Evolutionary conservation across 1,284 basidiomycete genomes (phyloP).

Genomic region (Malassezia brasiliensis): DNA sequence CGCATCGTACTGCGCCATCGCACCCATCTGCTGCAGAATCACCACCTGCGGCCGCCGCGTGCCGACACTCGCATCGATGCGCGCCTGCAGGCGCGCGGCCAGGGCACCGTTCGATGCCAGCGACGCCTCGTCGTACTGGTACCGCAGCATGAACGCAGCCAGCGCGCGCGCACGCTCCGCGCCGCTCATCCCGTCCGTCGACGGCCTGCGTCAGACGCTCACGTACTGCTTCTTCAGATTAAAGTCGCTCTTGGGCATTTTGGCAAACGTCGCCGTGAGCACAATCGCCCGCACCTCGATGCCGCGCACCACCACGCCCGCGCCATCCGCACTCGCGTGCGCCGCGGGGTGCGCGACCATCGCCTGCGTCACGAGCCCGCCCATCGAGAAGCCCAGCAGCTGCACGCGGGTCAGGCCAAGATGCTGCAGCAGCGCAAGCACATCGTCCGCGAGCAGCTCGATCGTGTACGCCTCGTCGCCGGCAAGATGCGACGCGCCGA

Average conservation of each 20-base stretch:
- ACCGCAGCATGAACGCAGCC: conserved; percentile 23
- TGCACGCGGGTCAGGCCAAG: conserved; percentile 24
- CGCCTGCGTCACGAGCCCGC: conserved; percentile 37
- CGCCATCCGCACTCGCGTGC: neutral
- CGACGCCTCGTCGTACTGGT: conserved; percentile 33
- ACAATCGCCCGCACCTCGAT: conserved; percentile 28
- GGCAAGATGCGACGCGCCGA: conserved; percentile 26
- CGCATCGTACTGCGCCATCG: conserved; percentile 25
- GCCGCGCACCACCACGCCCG: conserved; percentile 13
- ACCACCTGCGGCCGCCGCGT: conserved; percentile 20
- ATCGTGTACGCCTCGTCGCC: conserved; percentile 26
- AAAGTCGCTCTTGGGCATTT: conserved; percentile 34
- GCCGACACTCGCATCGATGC: neutral
- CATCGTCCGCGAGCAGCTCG: conserved; percentile 32
- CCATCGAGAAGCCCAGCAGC: conserved; percentile 43
- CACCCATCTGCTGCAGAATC: conserved; percentile 2
- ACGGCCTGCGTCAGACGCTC: neutral
- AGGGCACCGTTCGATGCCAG: conserved; percentile 11
- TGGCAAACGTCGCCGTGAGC: conserved; percentile 38
- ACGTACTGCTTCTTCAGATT: conserved; percentile 8
- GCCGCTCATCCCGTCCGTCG: neutral
- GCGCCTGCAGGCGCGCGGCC: neutral
- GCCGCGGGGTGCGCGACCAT: conserved; percentile 23
- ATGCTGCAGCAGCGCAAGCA: conserved; percentile 23
- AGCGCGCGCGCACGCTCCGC: conserved; percentile 22